phyloP scores from a whole-genome alignment of 2,329 filamentous ascomycete species.

The Ceratocystis lukuohia region DNA sequence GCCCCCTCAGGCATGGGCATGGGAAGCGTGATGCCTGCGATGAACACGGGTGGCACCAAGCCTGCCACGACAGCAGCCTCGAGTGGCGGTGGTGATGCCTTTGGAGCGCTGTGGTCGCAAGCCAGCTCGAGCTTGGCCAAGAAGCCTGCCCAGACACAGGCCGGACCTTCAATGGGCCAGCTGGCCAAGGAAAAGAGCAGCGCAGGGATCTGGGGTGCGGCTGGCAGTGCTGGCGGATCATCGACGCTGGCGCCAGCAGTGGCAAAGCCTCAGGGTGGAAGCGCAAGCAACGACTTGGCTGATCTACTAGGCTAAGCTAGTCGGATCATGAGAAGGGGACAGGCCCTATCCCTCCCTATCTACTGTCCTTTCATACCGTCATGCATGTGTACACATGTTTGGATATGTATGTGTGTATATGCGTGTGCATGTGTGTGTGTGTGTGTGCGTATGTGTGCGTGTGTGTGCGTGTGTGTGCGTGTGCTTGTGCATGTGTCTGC shows the following conservation, averaged over 20 bases:
- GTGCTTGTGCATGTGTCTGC: no score
- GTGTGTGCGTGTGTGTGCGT: no score
- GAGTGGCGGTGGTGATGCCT: conserved; percentile 61
- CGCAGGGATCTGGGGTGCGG: conserved; percentile 82
- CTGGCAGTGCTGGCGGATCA: conserved; percentile 29
- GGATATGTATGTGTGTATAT: neutral
- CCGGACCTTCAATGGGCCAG: conserved; percentile 74
- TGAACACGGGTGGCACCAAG: conserved; percentile 32
- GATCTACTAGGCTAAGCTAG: conserved; percentile 35
- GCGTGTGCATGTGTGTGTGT: neutral
- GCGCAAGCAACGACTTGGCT: conserved; percentile 30
- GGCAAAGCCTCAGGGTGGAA: conserved; percentile 23
- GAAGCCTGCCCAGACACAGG: conserved; percentile 43
- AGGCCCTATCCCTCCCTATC: neutral
- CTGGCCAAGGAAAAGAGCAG: conserved; percentile 97
- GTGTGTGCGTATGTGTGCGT: neutral
- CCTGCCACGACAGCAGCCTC: conserved; percentile 40
- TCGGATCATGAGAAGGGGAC: neutral
- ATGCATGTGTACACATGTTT: neutral
- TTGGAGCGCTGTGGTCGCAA: conserved; percentile 73
- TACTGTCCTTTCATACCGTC: neutral
- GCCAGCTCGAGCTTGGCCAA: conserved; percentile 67
- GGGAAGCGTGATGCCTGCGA: conserved; percentile 37
- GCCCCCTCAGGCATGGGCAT: conserved; percentile 27
- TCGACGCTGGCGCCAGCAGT: conserved; percentile 11